Conservation (phyloP, 2,329 filamentous ascomycete species). For the Colletotrichum horii region DNA sequence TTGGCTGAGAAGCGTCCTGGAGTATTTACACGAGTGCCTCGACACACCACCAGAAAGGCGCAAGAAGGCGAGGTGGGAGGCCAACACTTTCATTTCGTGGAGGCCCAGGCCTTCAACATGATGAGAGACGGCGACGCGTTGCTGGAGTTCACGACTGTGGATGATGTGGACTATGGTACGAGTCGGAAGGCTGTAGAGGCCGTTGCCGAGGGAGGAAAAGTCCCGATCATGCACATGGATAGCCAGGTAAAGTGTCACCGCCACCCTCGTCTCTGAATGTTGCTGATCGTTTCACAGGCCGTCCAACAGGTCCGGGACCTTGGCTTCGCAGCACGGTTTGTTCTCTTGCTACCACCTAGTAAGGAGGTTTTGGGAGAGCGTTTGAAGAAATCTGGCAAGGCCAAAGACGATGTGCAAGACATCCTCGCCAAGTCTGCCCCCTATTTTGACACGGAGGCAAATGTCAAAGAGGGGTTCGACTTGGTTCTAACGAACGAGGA, state of each 20-base stretch:
- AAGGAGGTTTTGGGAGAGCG: constrained; percentile 29
- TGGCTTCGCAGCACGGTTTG: constrained; percentile 58
- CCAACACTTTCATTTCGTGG: constrained; percentile 61
- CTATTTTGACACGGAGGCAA: constrained; percentile 28
- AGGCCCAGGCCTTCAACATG: constrained; percentile 57
- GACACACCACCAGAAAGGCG: constrained; percentile 59
- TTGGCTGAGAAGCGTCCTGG: constrained; percentile 68
- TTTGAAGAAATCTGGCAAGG: constrained; percentile 30
- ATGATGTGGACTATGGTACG: constrained; percentile 60
- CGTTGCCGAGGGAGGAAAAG: constrained; percentile 59
- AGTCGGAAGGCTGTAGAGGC: constrained; percentile 57
- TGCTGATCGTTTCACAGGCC: constrained; percentile 41
- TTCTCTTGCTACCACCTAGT: constrained; percentile 54
- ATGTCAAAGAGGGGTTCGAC: constrained; percentile 10
- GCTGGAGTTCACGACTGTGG: constrained; percentile 58
- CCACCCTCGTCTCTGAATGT: neutral
- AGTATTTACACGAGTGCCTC: constrained; percentile 65
- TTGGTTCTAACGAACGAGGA: constrained; percentile 21
- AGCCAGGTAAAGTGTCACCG: constrained; percentile 48
- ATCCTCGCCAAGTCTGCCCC: constrained; percentile 25
- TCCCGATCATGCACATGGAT: constrained; percentile 62
- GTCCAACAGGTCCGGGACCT: constrained; percentile 63
- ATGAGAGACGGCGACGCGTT: constrained; percentile 66
- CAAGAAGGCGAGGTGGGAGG: constrained; percentile 57
- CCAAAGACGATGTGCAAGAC: constrained; percentile 26